Evolutionary conservation across 2,329 filamentous ascomycete genomes (phyloP), one percentile per base, ranked within the genome.

Genomic region (Verticillium dahliae): DNA sequence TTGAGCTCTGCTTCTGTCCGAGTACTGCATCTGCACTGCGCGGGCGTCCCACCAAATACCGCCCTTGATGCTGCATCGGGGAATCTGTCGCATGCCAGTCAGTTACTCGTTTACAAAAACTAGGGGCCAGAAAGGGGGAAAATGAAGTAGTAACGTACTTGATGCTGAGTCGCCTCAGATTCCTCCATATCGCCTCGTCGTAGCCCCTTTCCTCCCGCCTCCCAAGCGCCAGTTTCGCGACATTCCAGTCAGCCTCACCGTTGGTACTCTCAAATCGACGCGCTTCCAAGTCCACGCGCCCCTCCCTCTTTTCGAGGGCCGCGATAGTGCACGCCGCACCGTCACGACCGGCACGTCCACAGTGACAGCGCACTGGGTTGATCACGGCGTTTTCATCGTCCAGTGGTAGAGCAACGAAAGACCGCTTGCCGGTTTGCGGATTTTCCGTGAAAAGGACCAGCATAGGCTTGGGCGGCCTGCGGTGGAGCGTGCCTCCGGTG

Each of bases 311-410:
- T 61, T 74, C 71, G 6, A 74, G 58, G 6, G 61, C 54, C 3
- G 60, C 61, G 18, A 61, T 62, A 6, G 18, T 27, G 22, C 64
- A 65, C 5, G 60, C 60, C 10, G 66, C 63, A 0, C 70, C 70
- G n/a, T 69, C 68, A 33, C 57, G 62, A 13, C 67, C 68, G 0
- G 70, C 67, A 33, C 66, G 65, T 10, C 69, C 68, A 58, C 75
- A 77, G 31, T 73, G 69, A 62, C 73, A 76, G 5, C 69, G 68
- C 31, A 74, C 69, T 1, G 71, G 70, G 45, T 76, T 75, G 45
- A 52, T 52, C 57, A 74, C 66, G 6, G 67, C 64, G 7, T 70
- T 73, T 11, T 70, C 67, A 13, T 73, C 68, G 39, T 74, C 72
- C 14, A 75, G 65, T 5, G 72, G 67, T 3, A 75, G 60, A 7